Evolutionary conservation across 1,284 basidiomycete genomes (phyloP), one percentile per base, ranked within the genome.

Genomic region (Entoloma clypeatum): DNA sequence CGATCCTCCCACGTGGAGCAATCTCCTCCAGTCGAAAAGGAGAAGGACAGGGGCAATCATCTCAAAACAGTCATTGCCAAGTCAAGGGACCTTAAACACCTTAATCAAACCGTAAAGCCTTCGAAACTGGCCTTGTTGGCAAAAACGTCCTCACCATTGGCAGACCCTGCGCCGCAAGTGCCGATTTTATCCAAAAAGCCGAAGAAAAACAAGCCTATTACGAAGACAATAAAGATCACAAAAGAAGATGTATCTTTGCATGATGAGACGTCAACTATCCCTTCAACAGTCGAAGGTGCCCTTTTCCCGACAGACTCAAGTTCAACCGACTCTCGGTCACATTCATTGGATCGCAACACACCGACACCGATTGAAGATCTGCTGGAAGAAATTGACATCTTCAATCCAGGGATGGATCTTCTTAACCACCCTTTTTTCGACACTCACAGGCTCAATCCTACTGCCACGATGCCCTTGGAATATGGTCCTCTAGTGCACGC

Each of bases 401-500:
- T 72, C 44, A 73, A 77, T 51, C 81, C 81, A 1, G 63, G 62
- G 37, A 74, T 87, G 67, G 76, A 83, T 50, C 64, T 88, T 31
- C 63, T 74, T 7, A 75, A 74, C 36, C 79, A 87, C 53, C 71
- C 83, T 0, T 82, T 90, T 63, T 90, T 90, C 54, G 83, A 88
- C 52, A 50, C 73, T 21, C 66, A 75, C 44, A 81, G 75, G 60
- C 72, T 90, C 48, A 80, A 79, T 52, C 77, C 83, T 26, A 74
- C 81, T 23, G 72, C 79, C 35, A 85, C 80, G 57, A 79, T 86
- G 69, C 83, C 86, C 11, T 62, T 88, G 36, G 84, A 89, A 52
- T 89, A 89, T 51, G 84, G 79, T 2, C 86, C 86, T 25, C 66
- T 90, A 35, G 85, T 88, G 3, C 86, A 88, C 54, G 86, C 87